Evolutionary conservation across 371 early-diverging fungal genomes (phyloP), one percentile per base, ranked within the genome.

Genomic region (Apophysomyces elegans): DNA sequence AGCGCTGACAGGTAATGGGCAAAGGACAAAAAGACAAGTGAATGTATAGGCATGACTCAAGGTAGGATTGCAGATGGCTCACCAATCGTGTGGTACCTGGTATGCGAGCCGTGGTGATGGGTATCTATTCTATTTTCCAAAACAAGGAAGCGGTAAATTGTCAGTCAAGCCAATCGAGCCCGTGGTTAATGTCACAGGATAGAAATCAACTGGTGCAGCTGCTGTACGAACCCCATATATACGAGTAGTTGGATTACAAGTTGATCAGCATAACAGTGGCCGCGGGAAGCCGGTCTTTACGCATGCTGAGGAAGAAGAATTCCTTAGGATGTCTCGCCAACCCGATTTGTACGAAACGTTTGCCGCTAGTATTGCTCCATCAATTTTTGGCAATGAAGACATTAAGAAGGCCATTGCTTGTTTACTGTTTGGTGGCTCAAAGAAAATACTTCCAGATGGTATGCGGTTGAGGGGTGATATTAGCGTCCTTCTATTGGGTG

Each of bases 401-500:
- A 97, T 99, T 72, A 99, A 99, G 74, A 95, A 94, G 76, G 96
- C 99, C 6, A 91, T 99, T 66, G 87, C 96, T 12, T 99, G 99
- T 72, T 86, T 99, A 64, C 78, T 99, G 59, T 95, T 99, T 81
- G 98, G 99, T 65, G 99, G 99, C 14, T 97, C 99, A 14, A 93
- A 93, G 73, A 96, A 97, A 75, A 76, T 92, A 1, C 83, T 99
- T 16, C 97, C 98, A 1, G 99, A 99, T 76, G 96, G 98, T 44
- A 95, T 99, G 91, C 86, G 91, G 44, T 81, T 99, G 43, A 86
- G 99, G 79, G 99, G 99, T 65, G 99, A 99, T 75, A 98, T 99
- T 69, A 99, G 99, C 81, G 98, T 99, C 21, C 84, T 99, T 38
- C 84, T 99, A 68, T 80, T 99, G n/a, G 99, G 98, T 74, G 99